These are phyloP conservation scores for Naganishia albida DNA, from an alignment of 1,284 basidiomycete genomes.

Conservation along the genomic window DNA sequence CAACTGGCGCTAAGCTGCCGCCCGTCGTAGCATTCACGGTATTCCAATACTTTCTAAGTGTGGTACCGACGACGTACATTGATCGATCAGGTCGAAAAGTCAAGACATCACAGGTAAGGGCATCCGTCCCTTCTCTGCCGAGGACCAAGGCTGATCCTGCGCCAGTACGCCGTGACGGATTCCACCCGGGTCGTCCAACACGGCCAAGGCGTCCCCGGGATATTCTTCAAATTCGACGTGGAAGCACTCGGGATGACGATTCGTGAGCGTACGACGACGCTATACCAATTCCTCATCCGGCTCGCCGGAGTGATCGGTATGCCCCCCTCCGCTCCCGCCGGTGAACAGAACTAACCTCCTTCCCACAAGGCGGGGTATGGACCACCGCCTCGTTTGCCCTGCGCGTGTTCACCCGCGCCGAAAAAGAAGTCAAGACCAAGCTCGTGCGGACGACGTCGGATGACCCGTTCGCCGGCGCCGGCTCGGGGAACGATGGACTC, in stretches of 20 bases:
- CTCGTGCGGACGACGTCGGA: conserved; percentile 26
- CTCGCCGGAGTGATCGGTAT: conserved; percentile 53
- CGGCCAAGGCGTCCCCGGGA: conserved; percentile 79
- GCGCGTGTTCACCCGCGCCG: conserved; percentile 51
- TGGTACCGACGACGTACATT: conserved; percentile 92
- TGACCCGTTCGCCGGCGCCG: conserved; percentile 2
- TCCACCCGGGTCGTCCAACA: conserved; percentile 78
- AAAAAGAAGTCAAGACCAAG: conserved; percentile 47
- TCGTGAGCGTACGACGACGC: conserved; percentile 77
- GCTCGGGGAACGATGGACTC: background rate
- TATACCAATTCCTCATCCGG: conserved; percentile 80
- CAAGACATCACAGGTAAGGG: conserved; percentile 63
- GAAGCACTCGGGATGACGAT: conserved; percentile 86
- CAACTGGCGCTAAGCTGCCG: background rate
- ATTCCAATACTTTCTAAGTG: conserved; percentile 94
- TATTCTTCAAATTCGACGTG: conserved; percentile 96
- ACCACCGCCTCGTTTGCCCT: conserved; percentile 53
- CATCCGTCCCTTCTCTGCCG: background rate
- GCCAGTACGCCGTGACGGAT: conserved; percentile 94
- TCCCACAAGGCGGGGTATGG: conserved; percentile 56
- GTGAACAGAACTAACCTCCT: no score
- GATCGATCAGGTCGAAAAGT: conserved; percentile 63
- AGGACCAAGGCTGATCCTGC: background rate
- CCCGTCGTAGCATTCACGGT: conserved; percentile 71
- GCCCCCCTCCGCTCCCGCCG: no score